Percentiles rank a stretch among this genome's conserved stretches.
phyloP scores from a whole-genome alignment of 129 eudicot genomes.

The sunflower (Helianthus annuus) region DNA sequence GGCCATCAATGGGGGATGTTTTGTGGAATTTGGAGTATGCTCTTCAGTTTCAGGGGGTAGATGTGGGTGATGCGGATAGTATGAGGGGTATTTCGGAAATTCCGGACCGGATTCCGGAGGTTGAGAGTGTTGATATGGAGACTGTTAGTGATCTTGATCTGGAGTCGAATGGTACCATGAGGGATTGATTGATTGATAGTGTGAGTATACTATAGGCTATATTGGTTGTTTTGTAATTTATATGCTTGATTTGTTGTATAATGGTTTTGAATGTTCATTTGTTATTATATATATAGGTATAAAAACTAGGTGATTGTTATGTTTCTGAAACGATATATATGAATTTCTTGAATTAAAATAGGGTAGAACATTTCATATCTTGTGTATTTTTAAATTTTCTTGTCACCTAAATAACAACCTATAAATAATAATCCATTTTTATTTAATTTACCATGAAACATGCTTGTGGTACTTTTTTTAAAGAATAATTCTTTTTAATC shows the following conservation, averaged over 20 bases:
- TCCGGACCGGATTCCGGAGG: slow-evolving; percentile 35
- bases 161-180: slow-evolving; percentile 35
- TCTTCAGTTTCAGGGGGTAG: slow-evolving; percentile 48
- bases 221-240: slow-evolving; percentile 20
- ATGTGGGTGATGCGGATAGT: slow-evolving; percentile 36
- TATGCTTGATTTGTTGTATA: slow-evolving; percentile 24
- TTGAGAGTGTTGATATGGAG: slow-evolving; percentile 35
- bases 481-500: no score
- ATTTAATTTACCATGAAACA: no score
- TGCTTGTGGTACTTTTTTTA: no score
- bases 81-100: slow-evolving; percentile 42
- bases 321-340: neutral
- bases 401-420: no score
- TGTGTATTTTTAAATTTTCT: neutral
- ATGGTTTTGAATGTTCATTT: slow-evolving; percentile 34
- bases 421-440: no score
- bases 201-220: slow-evolving; percentile 31
- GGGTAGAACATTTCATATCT: neutral
- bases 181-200: slow-evolving; percentile 24
- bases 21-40: slow-evolving; percentile 60
- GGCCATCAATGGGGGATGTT: slow-evolving; percentile 65
- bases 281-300: slow-evolving; percentile 29
- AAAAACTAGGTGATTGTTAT: neutral
- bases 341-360: neutral
- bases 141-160: slow-evolving; percentile 35